Base-by-base conservation (phyloP, 2,329 filamentous ascomycete genomes). In the Ceratocystis smalleyi region DNA sequence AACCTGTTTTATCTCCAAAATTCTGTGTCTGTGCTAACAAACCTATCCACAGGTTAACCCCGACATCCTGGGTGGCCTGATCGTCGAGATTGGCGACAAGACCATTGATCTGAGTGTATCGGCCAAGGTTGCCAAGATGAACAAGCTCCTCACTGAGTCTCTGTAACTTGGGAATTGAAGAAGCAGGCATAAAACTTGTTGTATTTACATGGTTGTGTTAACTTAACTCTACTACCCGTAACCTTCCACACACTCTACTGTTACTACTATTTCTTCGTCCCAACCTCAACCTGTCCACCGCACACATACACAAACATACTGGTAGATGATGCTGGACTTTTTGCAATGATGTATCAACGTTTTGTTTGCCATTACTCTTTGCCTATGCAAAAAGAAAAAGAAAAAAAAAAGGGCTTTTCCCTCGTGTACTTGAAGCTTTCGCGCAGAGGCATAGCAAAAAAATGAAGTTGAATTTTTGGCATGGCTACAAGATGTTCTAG, bases 31-130 rank as follows among this genome's bases (percentile, higher is more conserved):
- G 10, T 15, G 43, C 66, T 65, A 35, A 66, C 59, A 49, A 22
- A 22, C 17, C 22, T 3, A 12, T 24, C 4, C 19, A 19, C 69
- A 91, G 88, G 88, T 97, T 77, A 94, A 96, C 84, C 83, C 92
- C 68, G 92, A 97, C 66, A 92, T 99, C 74, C 78, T 95, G 70
- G 94, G 94, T 70, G 94, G 94, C 68, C 85, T 99, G 70, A 78
- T 99, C 69, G 92, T 99, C 73, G 92, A 97, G 80, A 88, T 97
- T 71, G 92, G 91, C 73, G 92, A 97, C 83, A 88, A 92, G 74
- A 97, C 92, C 76, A 96, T 99, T 74, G 94, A 99, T 79, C 87
- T 96, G 71, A 94, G 88, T 78, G 91, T 99, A 73, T 92, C 92
- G 61, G 82, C 88, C 75, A 95, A 92, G 83, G 87, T 99, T 77